Conservation (phyloP, 1,139 yeast species). For the Pichia sp. region DNA sequence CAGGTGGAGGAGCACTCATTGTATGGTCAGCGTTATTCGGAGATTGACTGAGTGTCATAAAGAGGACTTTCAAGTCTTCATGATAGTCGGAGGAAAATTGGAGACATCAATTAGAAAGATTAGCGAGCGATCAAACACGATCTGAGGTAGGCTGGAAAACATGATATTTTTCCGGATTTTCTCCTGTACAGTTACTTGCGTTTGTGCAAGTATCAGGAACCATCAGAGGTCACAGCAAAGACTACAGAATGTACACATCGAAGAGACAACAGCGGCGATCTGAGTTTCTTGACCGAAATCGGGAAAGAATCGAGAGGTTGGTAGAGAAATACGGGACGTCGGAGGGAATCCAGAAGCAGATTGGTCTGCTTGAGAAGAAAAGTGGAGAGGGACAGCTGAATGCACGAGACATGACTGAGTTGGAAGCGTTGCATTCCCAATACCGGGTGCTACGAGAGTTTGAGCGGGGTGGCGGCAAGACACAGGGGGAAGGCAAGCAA, state of each 20-base stretch:
- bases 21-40: neutral
- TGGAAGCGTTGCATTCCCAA: conserved; percentile 7
- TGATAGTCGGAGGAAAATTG: too few species aligned
- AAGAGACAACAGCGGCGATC: conserved; percentile 4
- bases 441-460: conserved; percentile 2
- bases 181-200: too few species aligned
- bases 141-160: too few species aligned
- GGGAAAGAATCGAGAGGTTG: conserved; percentile 5
- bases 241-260: neutral
- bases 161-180: too few species aligned
- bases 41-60: too few species aligned
- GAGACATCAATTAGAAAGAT: neutral
- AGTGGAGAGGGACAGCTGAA: neutral
- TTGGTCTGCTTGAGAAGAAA: neutral
- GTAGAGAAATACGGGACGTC: conserved; percentile 6
- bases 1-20: neutral
- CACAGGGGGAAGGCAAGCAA: neutral
- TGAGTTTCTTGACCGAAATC: conserved; percentile 1
- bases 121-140: neutral
- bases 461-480: conserved; percentile 2
- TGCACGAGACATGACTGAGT: conserved; percentile 1
- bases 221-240: too few species aligned
- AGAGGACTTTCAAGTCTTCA: too few species aligned
- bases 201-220: too few species aligned
- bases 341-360: conserved; percentile 1